phyloP scores from a whole-genome alignment of 371 early-diverging fungal species.

The Mortierella polycephala region DNA sequence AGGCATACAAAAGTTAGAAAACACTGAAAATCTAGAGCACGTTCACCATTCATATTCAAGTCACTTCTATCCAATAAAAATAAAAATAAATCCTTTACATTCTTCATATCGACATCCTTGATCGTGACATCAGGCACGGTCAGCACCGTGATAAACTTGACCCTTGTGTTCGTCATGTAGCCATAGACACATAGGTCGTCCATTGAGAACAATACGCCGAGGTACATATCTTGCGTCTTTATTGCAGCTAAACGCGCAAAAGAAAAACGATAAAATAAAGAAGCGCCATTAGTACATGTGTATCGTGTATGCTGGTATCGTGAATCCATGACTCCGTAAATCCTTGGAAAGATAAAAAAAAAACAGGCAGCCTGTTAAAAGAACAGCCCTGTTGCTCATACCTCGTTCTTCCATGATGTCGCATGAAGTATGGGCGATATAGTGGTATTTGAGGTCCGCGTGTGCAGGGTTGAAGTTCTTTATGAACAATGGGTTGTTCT shows the following conservation, averaged over 20 bases:
- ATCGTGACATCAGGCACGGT: slow-evolving; percentile 80
- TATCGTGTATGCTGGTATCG: background rate
- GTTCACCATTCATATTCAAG: too few relatives aligned
- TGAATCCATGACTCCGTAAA: too few relatives aligned
- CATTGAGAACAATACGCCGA: slow-evolving; percentile 87
- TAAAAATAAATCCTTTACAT: too few relatives aligned
- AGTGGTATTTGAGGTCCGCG: slow-evolving; percentile 88
- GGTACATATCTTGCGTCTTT: slow-evolving; percentile 79
- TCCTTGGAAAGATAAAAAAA: background rate
- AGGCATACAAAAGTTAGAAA: too few relatives aligned
- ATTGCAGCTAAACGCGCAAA: slow-evolving; percentile 59
- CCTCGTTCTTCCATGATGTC: slow-evolving; percentile 91
- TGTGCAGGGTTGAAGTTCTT: slow-evolving; percentile 78
- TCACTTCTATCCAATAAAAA: too few relatives aligned
- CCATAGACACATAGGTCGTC: slow-evolving; percentile 92
- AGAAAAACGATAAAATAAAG: too few relatives aligned
- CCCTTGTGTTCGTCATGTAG: slow-evolving; percentile 87
- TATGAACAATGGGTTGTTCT: slow-evolving; percentile 89
- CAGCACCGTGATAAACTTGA: slow-evolving; percentile 82
- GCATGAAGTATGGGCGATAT: slow-evolving; percentile 87
- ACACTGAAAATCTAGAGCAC: background rate
- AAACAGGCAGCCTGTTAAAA: background rate
- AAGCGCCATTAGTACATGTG: too few relatives aligned
- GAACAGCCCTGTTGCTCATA: slow-evolving; percentile 18
- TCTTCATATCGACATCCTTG: slow-evolving; percentile 83